Conservation (phyloP, 805 yeast genomes). For the Pichia rugopelliculosa region DNA sequence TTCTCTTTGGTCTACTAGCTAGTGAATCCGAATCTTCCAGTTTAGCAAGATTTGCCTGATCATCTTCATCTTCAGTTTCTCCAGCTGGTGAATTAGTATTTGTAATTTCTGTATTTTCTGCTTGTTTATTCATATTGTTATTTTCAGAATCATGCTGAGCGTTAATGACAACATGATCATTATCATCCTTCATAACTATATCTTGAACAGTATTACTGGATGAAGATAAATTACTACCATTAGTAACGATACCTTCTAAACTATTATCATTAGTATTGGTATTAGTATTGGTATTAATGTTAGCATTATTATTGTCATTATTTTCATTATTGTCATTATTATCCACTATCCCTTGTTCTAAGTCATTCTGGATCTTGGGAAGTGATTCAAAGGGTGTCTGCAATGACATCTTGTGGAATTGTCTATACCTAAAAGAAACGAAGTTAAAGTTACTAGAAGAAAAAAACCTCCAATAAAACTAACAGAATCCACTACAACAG, state of each 20-base stretch:
- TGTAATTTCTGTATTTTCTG: not conserved
- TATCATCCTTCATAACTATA: not conserved
- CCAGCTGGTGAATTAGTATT: not conserved
- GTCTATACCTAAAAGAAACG: not conserved
- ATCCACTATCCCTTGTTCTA: not conserved
- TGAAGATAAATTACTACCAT: not conserved
- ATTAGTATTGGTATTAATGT: not conserved
- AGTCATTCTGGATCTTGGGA: not conserved
- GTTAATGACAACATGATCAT: not conserved
- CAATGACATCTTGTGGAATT: not conserved
- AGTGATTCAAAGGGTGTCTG: not conserved
- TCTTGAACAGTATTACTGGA: not conserved
- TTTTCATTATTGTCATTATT: not conserved
- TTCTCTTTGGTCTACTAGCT: conserved; percentile 25
- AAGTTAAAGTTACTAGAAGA: not conserved
- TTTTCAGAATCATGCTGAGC: not conserved
- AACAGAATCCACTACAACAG: not conserved
- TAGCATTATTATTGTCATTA: not conserved
- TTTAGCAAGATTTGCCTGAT: not conserved
- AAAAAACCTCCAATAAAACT: not conserved
- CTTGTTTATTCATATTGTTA: not conserved
- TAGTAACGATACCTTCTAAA: not conserved
- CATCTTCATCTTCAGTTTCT: not conserved
- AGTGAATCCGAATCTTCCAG: not conserved
- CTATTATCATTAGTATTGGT: not conserved